These are phyloP conservation scores for Diutina mesorugosa DNA, from an alignment of 1,139 yeast genomes.

Conservation along the genomic window DNA sequence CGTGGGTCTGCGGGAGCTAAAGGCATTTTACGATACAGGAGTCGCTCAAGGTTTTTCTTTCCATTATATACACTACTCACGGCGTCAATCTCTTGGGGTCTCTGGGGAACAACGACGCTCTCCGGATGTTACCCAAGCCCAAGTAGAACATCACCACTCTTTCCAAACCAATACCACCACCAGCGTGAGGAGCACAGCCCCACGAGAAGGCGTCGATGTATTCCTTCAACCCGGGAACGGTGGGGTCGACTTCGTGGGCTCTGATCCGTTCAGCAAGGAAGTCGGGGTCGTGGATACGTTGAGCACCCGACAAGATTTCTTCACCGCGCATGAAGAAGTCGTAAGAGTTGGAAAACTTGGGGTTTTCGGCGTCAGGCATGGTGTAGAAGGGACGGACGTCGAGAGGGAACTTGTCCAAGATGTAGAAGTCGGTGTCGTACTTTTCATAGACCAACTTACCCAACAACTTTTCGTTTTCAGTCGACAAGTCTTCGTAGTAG, in stretches of 20 bases:
- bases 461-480: slow-evolving; percentile 87
- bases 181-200: slow-evolving; percentile 98
- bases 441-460: slow-evolving; percentile 88
- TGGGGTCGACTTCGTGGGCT: slow-evolving; percentile 73
- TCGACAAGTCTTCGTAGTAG: slow-evolving; percentile 80
- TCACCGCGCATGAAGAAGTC: slow-evolving; percentile 99
- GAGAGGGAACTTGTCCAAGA: slow-evolving; percentile 94
- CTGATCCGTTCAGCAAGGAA: slow-evolving; percentile 72
- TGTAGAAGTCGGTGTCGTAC: slow-evolving; percentile 94
- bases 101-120: slow-evolving; percentile 97
- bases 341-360: slow-evolving; percentile 85
- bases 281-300: slow-evolving; percentile 91
- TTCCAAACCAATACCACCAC: slow-evolving; percentile 99
- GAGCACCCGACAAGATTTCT: slow-evolving; percentile 97
- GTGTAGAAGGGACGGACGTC: slow-evolving; percentile 97
- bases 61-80: slow-evolving; percentile 12
- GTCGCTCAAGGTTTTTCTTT: not conserved
- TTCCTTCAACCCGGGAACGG: slow-evolving; percentile 71
- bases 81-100: slow-evolving; percentile 94
- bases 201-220: slow-evolving; percentile 85
- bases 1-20: not conserved
- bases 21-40: not conserved
- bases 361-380: slow-evolving; percentile 92
- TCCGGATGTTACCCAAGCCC: slow-evolving; percentile 91
- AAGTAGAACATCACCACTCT: slow-evolving; percentile 97